Conservation (phyloP, 257 asterid species). For the Primulina eburnea region DNA sequence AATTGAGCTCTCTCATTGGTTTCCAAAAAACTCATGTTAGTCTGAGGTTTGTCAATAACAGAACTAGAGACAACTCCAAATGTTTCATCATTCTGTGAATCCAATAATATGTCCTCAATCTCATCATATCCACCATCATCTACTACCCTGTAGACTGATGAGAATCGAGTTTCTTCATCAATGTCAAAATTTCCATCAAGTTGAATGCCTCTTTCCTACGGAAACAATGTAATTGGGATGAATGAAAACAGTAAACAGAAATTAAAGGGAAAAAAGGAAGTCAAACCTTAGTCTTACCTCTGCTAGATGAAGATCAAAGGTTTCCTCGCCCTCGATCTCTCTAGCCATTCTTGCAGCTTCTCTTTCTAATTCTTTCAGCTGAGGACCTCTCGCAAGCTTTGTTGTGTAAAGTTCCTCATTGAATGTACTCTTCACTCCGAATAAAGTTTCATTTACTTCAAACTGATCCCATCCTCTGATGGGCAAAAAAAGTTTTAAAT, state of each 20-base stretch:
- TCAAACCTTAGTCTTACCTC: conserved; percentile 52
- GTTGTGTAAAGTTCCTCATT: conserved; percentile 92
- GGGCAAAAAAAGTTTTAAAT: neutral
- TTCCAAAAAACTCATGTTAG: conserved; percentile 24
- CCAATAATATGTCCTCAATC: conserved; percentile 44
- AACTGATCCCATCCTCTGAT: conserved; percentile 98
- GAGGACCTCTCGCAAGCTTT: conserved; percentile 91
- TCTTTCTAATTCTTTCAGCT: conserved; percentile 75
- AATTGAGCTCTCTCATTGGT: conserved; percentile 26
- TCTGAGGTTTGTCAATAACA: conserved; percentile 22
- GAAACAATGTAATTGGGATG: too few relatives aligned
- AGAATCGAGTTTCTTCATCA: conserved; percentile 54
- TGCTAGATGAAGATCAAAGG: conserved; percentile 88
- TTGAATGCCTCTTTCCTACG: conserved; percentile 51
- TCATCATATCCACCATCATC: conserved; percentile 52
- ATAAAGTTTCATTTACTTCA: conserved; percentile 76
- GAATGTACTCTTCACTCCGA: conserved; percentile 94
- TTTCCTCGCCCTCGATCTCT: conserved; percentile 95
- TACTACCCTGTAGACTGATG: conserved; percentile 44
- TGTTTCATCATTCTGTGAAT: conserved; percentile 46
- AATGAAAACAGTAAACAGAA: too few relatives aligned
- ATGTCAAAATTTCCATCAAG: conserved; percentile 39
- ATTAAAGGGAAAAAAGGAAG: neutral
- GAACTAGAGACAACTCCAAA: conserved; percentile 36
- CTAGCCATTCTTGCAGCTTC: conserved; percentile 80